These are phyloP conservation scores for Pichia occidentalis DNA, from an alignment of 805 yeast species.

Conservation along the genomic window DNA sequence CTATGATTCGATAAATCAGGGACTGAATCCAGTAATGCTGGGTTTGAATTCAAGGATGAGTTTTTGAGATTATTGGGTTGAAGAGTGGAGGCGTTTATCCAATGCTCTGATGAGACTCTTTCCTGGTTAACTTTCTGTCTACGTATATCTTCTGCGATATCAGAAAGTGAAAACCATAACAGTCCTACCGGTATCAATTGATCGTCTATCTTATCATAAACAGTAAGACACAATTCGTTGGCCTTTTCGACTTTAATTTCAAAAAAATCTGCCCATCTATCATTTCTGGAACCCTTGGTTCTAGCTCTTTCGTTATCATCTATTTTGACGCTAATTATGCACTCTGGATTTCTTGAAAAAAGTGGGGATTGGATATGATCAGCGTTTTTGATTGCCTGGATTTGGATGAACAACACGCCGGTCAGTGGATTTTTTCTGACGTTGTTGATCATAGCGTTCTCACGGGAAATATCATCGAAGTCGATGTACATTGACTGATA, in stretches of 20 bases:
- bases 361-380: constrained; percentile 88
- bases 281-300: constrained; percentile 69
- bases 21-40: constrained; percentile 1
- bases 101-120: constrained; percentile 57
- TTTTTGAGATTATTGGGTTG: constrained; percentile 21
- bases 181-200: constrained; percentile 80
- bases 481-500: constrained; percentile 84
- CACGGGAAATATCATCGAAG: constrained; percentile 59
- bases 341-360: constrained; percentile 72
- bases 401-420: constrained; percentile 69
- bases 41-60: not conserved
- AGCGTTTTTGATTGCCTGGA: constrained; percentile 76
- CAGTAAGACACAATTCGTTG: constrained; percentile 82
- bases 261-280: constrained; percentile 79
- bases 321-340: constrained; percentile 67
- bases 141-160: constrained; percentile 90
- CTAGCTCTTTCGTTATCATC: constrained; percentile 82
- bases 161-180: constrained; percentile 85
- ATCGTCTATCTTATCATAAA: constrained; percentile 71
- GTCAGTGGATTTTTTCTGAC: constrained; percentile 77
- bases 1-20: constrained; percentile 3
- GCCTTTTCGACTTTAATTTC: constrained; percentile 80
- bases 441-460: constrained; percentile 58
- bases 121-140: constrained; percentile 78
- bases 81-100: constrained; percentile 77